phyloP scores from a whole-genome alignment of 2,329 filamentous ascomycete species.

The Gliomastix tumulicola region DNA sequence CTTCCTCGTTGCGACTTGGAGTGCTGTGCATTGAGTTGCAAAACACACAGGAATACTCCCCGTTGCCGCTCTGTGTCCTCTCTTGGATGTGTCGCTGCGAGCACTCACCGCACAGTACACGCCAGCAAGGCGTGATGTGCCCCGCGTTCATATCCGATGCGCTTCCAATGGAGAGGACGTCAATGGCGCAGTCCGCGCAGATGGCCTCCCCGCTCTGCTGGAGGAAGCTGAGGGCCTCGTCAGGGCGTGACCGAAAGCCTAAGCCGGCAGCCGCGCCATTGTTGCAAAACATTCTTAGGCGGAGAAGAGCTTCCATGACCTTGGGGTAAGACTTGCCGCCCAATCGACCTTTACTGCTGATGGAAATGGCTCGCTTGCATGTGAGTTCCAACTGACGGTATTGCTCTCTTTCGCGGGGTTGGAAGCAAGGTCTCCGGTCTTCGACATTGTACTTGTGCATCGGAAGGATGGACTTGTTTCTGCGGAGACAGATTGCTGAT shows the following conservation, averaged over 20 bases:
- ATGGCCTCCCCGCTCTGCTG: background rate
- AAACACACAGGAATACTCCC: no score
- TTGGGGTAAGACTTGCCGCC: background rate
- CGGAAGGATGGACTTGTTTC: background rate
- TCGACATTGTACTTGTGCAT: background rate
- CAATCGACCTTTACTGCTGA: background rate
- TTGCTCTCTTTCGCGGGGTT: background rate
- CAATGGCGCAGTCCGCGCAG: background rate
- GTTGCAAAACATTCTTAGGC: slow-evolving; percentile 6
- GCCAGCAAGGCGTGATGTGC: no score
- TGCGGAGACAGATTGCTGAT: background rate
- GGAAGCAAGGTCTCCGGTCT: no score
- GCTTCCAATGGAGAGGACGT: no score
- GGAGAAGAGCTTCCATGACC: background rate
- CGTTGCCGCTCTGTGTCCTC: no score
- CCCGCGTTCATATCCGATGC: no score
- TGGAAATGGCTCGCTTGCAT: background rate
- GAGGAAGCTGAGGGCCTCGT: background rate
- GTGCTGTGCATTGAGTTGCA: no score
- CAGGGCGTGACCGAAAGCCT: background rate
- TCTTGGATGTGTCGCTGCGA: no score
- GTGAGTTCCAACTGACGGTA: no score
- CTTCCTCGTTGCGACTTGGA: no score
- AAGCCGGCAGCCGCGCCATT: background rate
- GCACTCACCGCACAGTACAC: no score